Evolutionary conservation across 768 basidiomycete genomes (phyloP).

Genomic region (Termitomyces sp.): DNA sequence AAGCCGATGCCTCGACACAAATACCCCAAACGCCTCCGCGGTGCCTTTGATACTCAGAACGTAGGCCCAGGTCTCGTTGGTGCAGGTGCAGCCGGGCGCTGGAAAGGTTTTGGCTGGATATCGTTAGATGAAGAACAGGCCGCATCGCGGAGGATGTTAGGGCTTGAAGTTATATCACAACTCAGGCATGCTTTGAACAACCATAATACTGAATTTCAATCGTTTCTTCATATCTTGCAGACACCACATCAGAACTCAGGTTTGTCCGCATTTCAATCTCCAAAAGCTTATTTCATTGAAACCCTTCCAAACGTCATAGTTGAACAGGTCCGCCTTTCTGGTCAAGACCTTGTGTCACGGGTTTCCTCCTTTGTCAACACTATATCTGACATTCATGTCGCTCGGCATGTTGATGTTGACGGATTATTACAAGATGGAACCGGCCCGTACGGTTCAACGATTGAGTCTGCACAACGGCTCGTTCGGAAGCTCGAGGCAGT

Average conservation of each 20-base stretch:
- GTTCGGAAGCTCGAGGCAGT: slow-evolving; percentile 66
- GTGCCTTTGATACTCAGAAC: slow-evolving; percentile 53
- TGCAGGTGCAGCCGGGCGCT: slow-evolving; percentile 69
- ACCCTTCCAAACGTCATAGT: slow-evolving; percentile 17
- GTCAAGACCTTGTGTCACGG: slow-evolving; percentile 47
- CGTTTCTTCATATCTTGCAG: slow-evolving; percentile 27
- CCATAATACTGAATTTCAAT: slow-evolving; percentile 44
- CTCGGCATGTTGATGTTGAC: slow-evolving; percentile 79
- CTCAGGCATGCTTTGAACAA: slow-evolving; percentile 39
- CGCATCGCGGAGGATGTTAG: slow-evolving; percentile 43
- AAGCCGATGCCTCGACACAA: slow-evolving; percentile 19
- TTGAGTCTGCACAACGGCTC: slow-evolving; percentile 62
- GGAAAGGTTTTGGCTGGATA: slow-evolving; percentile 87
- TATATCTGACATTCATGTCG: slow-evolving; percentile 70
- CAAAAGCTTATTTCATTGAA: neutral
- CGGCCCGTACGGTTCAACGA: slow-evolving; percentile 55
- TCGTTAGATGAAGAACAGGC: slow-evolving; percentile 44
- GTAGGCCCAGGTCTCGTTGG: slow-evolving; percentile 76
- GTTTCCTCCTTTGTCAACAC: slow-evolving; percentile 54
- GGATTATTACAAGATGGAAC: slow-evolving; percentile 52
- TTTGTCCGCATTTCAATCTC: slow-evolving; percentile 15
- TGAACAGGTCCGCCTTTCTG: slow-evolving; percentile 33
- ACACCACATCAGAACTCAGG: slow-evolving; percentile 31
- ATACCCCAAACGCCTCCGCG: slow-evolving; percentile 49
- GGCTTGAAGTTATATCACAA: slow-evolving; percentile 47